Conservation (phyloP, 1,284 basidiomycete genomes). For the Sanghuangporus sanghuang region DNA sequence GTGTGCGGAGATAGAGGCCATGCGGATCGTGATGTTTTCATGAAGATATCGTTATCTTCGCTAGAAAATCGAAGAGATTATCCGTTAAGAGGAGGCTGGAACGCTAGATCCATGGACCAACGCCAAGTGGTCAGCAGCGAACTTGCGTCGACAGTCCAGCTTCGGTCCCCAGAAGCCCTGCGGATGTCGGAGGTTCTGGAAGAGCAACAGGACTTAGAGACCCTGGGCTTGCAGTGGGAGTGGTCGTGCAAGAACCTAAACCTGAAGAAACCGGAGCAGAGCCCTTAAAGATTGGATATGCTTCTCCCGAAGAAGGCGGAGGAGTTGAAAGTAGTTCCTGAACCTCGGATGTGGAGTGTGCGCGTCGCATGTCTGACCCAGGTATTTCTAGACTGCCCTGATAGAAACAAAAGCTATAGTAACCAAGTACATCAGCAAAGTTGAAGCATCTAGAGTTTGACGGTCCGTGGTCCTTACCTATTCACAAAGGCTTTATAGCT, state of each 20-base stretch:
- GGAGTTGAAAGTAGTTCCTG: conserved; percentile 40
- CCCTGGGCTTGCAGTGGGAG: background rate
- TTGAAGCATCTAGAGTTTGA: too few relatives aligned
- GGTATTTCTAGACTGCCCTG: conserved; percentile 38
- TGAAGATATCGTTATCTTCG: too few relatives aligned
- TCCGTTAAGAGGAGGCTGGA: too few relatives aligned
- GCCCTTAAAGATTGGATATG: conserved; percentile 1
- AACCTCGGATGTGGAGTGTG: conserved; percentile 51
- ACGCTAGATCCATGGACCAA: background rate
- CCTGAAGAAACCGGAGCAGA: background rate
- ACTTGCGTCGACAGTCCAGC: background rate
- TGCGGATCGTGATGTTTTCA: too few relatives aligned
- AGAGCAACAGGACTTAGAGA: background rate
- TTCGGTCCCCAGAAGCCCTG: conserved; percentile 1
- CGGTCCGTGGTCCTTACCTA: conserved; percentile 40
- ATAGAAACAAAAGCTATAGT: conserved; percentile 68
- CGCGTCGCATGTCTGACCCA: conserved; percentile 37
- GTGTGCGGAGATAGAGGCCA: too few relatives aligned
- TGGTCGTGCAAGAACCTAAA: background rate
- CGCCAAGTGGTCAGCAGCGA: background rate
- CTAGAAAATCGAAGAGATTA: too few relatives aligned
- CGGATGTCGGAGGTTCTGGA: conserved; percentile 1
- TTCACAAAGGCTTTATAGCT: conserved; percentile 59
- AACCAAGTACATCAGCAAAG: conserved; percentile 7
- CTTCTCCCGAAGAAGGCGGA: background rate